A percentile compares a stretch with the other conserved stretches of the same genome.
Evolutionary conservation across 1,139 yeast genomes (phyloP).

Genomic region (Yamadazyma blattariae): DNA sequence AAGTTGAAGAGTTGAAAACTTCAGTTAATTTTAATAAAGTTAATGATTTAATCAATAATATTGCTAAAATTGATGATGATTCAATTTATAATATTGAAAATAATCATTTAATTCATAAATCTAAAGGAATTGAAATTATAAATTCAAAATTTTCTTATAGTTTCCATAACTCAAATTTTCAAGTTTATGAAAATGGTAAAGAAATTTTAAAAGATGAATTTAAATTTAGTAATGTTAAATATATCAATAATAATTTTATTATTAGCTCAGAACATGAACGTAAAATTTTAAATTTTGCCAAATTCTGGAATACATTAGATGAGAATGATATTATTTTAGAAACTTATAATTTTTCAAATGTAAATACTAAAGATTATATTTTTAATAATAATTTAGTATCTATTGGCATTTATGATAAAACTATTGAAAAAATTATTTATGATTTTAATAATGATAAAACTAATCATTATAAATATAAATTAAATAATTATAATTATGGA

Average conservation of each 20-base stretch:
- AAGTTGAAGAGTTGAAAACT: slow-evolving; percentile 1
- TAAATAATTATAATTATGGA: slow-evolving; percentile 6
- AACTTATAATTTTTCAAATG: slow-evolving; percentile 11
- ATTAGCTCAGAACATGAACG: slow-evolving; percentile 12
- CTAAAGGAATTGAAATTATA: slow-evolving; percentile 4
- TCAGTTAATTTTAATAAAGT: slow-evolving; percentile 8
- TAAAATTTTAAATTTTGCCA: slow-evolving; percentile 27
- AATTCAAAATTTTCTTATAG: slow-evolving; percentile 8
- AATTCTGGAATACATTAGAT: slow-evolving; percentile 20
- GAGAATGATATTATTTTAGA: slow-evolving; percentile 13
- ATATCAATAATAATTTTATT: slow-evolving; percentile 6
- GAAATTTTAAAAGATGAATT: slow-evolving; percentile 6
- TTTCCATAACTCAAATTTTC: slow-evolving; percentile 7
- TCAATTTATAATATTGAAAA: slow-evolving; percentile 7
- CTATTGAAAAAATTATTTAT: slow-evolving; percentile 5
- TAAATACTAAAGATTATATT: slow-evolving; percentile 9
- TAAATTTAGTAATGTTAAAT: slow-evolving; percentile 2
- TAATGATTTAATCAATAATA: slow-evolving; percentile 19
- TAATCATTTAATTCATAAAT: slow-evolving; percentile 2
- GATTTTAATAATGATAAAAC: slow-evolving; percentile 8
- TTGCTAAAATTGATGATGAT: slow-evolving; percentile 12
- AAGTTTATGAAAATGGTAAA: slow-evolving; percentile 6
- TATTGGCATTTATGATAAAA: slow-evolving; percentile 4
- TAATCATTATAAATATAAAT: not conserved
- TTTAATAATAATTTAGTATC: slow-evolving; percentile 10